A percentile compares a stretch with the other conserved stretches of the same genome.
These are phyloP conservation scores for Amanita pallidorosea DNA, from an alignment of 768 basidiomycete species.

Conservation along the genomic window DNA sequence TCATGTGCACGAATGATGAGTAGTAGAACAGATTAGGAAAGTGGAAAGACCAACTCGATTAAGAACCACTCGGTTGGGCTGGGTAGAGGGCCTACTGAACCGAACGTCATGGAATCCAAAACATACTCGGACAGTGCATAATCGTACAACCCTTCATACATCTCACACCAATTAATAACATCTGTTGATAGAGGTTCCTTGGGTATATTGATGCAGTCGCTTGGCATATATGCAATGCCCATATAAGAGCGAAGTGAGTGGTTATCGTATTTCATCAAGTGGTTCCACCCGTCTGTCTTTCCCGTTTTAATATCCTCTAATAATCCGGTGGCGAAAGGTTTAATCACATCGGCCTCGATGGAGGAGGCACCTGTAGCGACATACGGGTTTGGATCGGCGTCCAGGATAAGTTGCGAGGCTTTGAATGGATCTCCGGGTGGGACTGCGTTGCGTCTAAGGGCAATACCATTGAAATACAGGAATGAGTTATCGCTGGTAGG, in stretches of 20 bases:
- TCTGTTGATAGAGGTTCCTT: conserved; percentile 7
- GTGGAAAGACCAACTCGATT: neutral
- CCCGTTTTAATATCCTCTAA: neutral
- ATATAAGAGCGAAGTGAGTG: conserved; percentile 14
- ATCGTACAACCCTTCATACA: conserved; percentile 22
- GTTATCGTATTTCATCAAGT: conserved; percentile 12
- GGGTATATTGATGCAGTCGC: conserved; percentile 3
- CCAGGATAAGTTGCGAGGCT: no score
- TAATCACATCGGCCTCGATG: neutral
- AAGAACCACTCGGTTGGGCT: neutral
- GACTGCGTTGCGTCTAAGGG: neutral
- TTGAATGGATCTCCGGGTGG: neutral
- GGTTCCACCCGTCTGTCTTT: neutral
- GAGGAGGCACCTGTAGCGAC: neutral
- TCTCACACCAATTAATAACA: conserved; percentile 23
- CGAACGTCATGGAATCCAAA: conserved; percentile 15
- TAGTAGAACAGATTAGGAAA: neutral
- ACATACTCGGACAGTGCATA: conserved; percentile 21
- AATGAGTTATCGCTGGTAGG: neutral
- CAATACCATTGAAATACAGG: neutral
- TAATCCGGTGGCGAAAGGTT: neutral
- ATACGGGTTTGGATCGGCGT: neutral
- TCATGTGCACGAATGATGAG: neutral
- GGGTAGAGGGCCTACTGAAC: neutral
- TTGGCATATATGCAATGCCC: neutral